A percentile compares a stretch with the other conserved stretches of the same genome.
Conservation (phyloP, 306 rosid species). For the Cotoneaster glaucophyllus region DNA sequence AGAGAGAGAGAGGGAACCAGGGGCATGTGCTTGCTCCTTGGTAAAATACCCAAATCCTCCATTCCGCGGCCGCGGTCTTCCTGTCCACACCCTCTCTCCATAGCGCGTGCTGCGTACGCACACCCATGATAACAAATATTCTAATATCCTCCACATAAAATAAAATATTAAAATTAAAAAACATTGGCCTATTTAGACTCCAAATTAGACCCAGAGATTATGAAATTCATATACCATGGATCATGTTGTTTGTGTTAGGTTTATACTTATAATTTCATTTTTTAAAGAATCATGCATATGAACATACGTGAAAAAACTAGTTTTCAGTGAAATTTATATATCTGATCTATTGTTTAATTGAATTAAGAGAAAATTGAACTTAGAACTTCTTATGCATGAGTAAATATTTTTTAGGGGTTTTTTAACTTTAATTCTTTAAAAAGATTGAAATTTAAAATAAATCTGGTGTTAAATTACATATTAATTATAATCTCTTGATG, state of each 20-base stretch:
- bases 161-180: too few relatives aligned
- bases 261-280: neutral
- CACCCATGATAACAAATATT: too few relatives aligned
- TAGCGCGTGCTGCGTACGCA: neutral
- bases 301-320: neutral
- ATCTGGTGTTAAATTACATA: too few relatives aligned
- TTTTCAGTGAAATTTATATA: neutral
- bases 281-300: neutral
- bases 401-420: neutral
- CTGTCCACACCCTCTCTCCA: neutral
- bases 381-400: neutral
- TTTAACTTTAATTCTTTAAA: too few relatives aligned
- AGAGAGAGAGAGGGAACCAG: neutral
- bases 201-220: neutral
- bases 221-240: neutral
- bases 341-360: neutral
- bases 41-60: neutral
- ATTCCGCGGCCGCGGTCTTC: neutral
- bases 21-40: slow-evolving; percentile 13
- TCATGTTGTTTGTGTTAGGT: neutral
- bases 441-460: too few relatives aligned
- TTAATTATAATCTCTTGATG: too few relatives aligned
- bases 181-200: neutral
- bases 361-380: too few relatives aligned
- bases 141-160: neutral